phyloP scores from a whole-genome alignment of 495 filamentous ascomycete genomes.

The Copromyces sp. region DNA sequence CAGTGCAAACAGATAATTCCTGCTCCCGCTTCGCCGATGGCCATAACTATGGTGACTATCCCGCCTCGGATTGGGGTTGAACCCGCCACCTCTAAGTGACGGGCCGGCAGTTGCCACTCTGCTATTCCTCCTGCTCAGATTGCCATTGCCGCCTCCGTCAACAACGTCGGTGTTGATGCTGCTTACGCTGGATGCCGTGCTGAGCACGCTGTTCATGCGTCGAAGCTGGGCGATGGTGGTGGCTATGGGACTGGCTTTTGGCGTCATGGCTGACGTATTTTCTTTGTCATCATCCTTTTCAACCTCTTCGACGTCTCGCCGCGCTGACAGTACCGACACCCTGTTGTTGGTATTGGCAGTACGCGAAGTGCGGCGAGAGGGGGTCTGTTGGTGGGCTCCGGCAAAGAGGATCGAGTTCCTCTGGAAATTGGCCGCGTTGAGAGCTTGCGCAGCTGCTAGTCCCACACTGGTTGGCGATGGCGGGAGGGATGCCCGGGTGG shows the following conservation, averaged over 20 bases:
- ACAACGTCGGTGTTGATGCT: not conserved
- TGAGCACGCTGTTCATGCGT: conserved; percentile 18
- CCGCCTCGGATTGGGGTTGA: not conserved
- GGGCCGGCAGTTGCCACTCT: not conserved
- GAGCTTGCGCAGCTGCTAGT: not conserved
- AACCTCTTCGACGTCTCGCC: not conserved
- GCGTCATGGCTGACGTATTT: not conserved
- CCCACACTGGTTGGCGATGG: not conserved
- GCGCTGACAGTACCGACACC: not conserved
- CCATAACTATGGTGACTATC: not conserved
- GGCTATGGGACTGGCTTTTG: not conserved
- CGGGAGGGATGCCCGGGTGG: not conserved
- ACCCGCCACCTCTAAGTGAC: not conserved
- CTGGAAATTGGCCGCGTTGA: conserved; percentile 8
- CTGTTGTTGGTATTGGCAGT: not conserved
- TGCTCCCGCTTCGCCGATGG: not conserved
- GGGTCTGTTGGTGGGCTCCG: not conserved
- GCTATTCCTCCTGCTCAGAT: not conserved
- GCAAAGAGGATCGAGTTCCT: conserved; percentile 1
- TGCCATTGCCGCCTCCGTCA: not conserved
- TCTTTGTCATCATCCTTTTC: not conserved
- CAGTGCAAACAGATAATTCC: conserved; percentile 2
- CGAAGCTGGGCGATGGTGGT: conserved; percentile 13
- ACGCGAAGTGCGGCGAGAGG: not conserved
- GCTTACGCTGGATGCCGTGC: conserved; percentile 9